These are phyloP conservation scores for Pythium rishiriense DNA, from an alignment of 352 stramenopile species.

Conservation along the genomic window DNA sequence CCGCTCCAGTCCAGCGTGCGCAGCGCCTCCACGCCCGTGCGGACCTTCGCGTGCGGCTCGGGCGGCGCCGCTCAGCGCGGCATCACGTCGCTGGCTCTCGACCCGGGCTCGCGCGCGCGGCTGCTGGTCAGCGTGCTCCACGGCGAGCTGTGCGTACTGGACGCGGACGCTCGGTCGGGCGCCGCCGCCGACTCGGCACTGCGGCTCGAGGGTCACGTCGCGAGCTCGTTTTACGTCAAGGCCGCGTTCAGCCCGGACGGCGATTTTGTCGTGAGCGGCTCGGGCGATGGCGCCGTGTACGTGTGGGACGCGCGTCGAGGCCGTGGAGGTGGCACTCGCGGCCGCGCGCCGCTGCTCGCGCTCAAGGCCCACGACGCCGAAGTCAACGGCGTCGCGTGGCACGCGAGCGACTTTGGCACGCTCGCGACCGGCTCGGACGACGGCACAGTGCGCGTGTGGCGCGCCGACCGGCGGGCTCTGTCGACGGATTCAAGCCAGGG, in stretches of 20 bases:
- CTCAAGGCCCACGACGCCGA: conserved; percentile 63
- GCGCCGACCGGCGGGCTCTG: background rate
- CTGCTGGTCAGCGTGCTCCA: conserved; percentile 68
- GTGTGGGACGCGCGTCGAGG: conserved; percentile 56
- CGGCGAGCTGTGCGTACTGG: conserved; percentile 57
- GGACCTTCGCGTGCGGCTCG: conserved; percentile 44
- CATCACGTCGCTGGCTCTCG: conserved; percentile 57
- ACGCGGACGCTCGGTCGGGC: conserved; percentile 25
- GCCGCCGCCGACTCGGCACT: conserved; percentile 28
- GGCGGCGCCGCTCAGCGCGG: conserved; percentile 38
- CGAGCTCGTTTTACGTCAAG: conserved; percentile 71
- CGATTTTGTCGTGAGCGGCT: conserved; percentile 60
- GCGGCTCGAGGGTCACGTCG: conserved; percentile 47
- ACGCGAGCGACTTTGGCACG: conserved; percentile 44
- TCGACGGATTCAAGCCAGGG: background rate
- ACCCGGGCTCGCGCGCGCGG: conserved; percentile 25
- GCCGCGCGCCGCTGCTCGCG: conserved; percentile 36
- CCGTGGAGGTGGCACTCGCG: background rate
- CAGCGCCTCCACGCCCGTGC: conserved; percentile 27
- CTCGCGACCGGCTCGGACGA: conserved; percentile 68
- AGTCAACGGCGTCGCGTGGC: conserved; percentile 71
- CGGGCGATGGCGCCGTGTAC: conserved; percentile 53
- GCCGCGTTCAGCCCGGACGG: conserved; percentile 57
- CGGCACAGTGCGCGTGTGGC: conserved; percentile 41
- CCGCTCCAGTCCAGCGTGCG: conserved; percentile 23